phyloP scores from a whole-genome alignment of 106 monocot species.

The Platanthera zijinensis region DNA sequence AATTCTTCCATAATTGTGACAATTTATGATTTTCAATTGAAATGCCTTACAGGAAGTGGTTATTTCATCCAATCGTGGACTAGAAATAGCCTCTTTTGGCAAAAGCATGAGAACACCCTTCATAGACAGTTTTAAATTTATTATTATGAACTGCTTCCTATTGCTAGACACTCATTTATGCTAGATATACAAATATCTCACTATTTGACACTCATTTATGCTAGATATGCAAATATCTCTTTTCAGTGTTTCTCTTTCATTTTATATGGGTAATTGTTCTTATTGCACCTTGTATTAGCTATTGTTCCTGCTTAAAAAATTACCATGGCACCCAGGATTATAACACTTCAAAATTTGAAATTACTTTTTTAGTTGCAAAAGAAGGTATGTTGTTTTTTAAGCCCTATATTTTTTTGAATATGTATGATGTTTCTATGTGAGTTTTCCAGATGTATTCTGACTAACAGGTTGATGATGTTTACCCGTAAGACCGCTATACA shows the following conservation, averaged over 20 bases:
- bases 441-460: conserved; percentile 13
- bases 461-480: conserved; percentile 73
- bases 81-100: background rate
- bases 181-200: no score
- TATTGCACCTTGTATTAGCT: conserved; percentile 64
- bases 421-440: background rate
- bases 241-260: no score
- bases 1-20: background rate
- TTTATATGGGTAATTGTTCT: no score
- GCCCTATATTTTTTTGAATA: background rate
- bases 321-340: conserved; percentile 42
- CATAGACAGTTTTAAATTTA: no score
- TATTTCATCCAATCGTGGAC: background rate
- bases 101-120: no score
- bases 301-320: conserved; percentile 36
- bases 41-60: background rate
- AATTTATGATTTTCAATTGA: background rate
- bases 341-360: conserved; percentile 64
- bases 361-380: conserved; percentile 87
- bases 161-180: no score
- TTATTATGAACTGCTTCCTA: no score
- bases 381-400: conserved; percentile 41
- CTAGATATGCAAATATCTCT: background rate
- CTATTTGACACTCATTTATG: background rate
- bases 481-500: no score